Evolutionary conservation across 2,329 filamentous ascomycete genomes (phyloP), one percentile per base, ranked within the genome.

Genomic region (Raffaelea albimanens): DNA sequence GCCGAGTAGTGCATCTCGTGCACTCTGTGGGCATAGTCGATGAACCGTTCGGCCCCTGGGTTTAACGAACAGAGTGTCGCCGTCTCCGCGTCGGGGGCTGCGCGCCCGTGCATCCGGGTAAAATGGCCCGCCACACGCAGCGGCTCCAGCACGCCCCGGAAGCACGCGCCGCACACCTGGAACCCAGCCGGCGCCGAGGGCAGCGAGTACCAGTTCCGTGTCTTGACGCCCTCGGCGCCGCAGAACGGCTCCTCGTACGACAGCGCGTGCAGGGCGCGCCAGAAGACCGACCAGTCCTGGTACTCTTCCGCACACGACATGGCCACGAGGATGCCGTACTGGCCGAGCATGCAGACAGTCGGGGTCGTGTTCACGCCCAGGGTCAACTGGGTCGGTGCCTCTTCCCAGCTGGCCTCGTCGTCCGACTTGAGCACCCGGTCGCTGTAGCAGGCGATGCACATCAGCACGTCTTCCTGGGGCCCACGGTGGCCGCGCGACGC

Each of bases 141-240:
- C 1, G 63, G 52, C 47, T 62, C 59, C 8, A 62, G 46, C 21
- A 68, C 50, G 7, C 54, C 57, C 4, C 58, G 59, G 23, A 61
- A 60, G 46, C 67, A 70, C 1, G 59, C 58, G 4, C 58, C 59
- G 48, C 65, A 69, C 20, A 70, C 55, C 11, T 52, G 56, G 46
- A 68, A 70, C 0, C 55, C 54, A 0, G 31, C 16, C 16, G 63
- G 61, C 43, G 64, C 50, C 4, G 58, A 61, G 2, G 56, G 51
- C 0, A 66, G 51, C 0, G 61, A 64, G 43, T 63, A 67, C 65
- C 65, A 69, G 1, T 38, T 46, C 1, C 54, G 57, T 9, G 56
- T 55, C 11, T 48, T 54, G 18, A 60, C 61, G 4, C 66, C 67
- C 1, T 50, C 45, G 2, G 55, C 53, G 16, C 57, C 45, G 49